Base-by-base conservation (phyloP, 768 basidiomycete genomes). In the Naganishia kalamii region DNA sequence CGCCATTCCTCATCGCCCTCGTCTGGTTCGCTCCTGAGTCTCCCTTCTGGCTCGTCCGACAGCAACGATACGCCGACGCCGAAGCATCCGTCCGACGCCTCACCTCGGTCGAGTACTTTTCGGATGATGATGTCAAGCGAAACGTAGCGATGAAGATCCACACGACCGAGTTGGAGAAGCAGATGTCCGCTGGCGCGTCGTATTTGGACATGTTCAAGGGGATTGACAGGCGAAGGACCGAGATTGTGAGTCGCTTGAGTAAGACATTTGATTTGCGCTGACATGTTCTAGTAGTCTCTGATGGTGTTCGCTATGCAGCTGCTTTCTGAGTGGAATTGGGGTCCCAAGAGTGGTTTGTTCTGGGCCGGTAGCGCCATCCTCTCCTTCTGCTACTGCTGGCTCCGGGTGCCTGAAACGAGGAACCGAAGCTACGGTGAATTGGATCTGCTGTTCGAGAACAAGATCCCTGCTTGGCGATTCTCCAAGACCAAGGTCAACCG, bases 131-230 rank as follows among this genome's bases (percentile, higher is more conserved):
- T 21, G 69, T 71, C 35, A 74, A 78, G 44, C 70, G 75, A 50
- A 74, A 72, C 3, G 70, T 79, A 23, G 77, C 75, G 46, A 75
- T 78, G 68, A 78, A 79, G 67, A 63, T 72, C 40, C 78, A 79
- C 67, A 79, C 80, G 33, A 79, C 76, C 41, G 77, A 74, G 57
- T 44, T 80, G 23, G 80, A 81, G 69, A 74, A 72, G 65, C 65
- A 72, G 30, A 69, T 73, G 52, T 70, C 74, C 2, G 62, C 67
- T 3, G 79, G 79, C 2, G 70, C 77, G 2, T 70, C 69, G 11
- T 81, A 80, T 70, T 21, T 72, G 11, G 79, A 81, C 67, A 80
- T 79, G 72, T 80, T 79, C 75, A 68, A 69, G 46, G 79, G 79
- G 1, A 70, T 71, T 50, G 77, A 81, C 61, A 61, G 72, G 43